These are phyloP conservation scores for Aspergillaceae sp. DNA, from an alignment of 2,329 filamentous ascomycete genomes.

Conservation along the genomic window DNA sequence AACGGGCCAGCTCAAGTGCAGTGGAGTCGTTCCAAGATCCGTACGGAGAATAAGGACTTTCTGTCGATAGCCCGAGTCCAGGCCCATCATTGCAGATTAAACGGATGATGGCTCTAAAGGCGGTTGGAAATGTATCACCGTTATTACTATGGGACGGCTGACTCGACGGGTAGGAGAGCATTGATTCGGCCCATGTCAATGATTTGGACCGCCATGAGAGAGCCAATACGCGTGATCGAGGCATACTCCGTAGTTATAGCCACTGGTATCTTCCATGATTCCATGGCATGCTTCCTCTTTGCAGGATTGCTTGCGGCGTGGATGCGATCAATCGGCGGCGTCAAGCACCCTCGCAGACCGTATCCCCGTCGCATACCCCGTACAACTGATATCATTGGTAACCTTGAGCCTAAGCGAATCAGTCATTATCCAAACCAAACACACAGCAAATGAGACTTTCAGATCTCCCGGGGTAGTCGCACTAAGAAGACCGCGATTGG, in stretches of 20 bases:
- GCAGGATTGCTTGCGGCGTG: too few relatives aligned
- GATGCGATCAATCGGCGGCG: too few relatives aligned
- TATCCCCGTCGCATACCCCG: background rate
- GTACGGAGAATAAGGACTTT: conserved; percentile 5
- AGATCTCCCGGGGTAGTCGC: conserved; percentile 5
- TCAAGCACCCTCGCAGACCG: background rate
- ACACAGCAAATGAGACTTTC: background rate
- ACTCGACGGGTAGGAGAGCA: background rate
- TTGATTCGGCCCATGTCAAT: background rate
- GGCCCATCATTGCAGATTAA: background rate
- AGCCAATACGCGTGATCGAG: too few relatives aligned
- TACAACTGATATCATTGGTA: background rate
- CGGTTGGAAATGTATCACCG: background rate
- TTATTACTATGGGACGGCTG: background rate
- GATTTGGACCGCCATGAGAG: background rate
- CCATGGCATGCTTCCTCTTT: too few relatives aligned
- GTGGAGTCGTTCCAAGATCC: conserved; percentile 8
- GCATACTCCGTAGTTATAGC: too few relatives aligned
- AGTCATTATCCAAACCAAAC: background rate
- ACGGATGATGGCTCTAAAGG: conserved; percentile 1
- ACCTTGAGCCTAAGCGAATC: background rate
- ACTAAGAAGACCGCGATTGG: too few relatives aligned
- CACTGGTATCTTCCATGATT: too few relatives aligned
- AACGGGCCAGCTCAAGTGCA: conserved; percentile 5
- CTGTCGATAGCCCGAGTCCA: conserved; percentile 2